Percentiles rank a stretch among this genome's conserved stretches.
These are phyloP conservation scores for Aspergillus ibericus DNA, from an alignment of 2,329 filamentous ascomycete species.

Conservation along the genomic window DNA sequence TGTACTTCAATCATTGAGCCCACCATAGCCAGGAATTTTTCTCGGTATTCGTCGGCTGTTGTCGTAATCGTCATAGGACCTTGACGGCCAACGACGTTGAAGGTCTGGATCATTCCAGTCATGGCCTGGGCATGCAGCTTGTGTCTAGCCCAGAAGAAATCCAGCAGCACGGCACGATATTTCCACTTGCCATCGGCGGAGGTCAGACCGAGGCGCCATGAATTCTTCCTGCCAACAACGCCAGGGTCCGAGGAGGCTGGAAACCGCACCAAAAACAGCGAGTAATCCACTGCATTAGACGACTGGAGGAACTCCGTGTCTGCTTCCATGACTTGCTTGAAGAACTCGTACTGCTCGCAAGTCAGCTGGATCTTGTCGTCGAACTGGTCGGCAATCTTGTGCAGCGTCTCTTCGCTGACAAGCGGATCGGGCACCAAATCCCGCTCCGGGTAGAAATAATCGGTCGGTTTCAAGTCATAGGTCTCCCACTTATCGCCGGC, in stretches of 20 bases:
- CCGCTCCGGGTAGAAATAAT: constrained; percentile 74
- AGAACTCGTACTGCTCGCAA: constrained; percentile 54
- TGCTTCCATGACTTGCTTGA: constrained; percentile 56
- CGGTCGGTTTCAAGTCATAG: constrained; percentile 71
- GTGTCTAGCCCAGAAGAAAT: constrained; percentile 79
- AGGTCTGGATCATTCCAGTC: constrained; percentile 64
- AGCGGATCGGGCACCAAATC: constrained; percentile 67
- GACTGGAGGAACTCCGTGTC: constrained; percentile 65
- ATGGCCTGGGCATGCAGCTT: constrained; percentile 65
- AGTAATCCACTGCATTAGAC: constrained; percentile 72
- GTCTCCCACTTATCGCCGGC: constrained; percentile 61
- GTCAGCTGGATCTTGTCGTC: constrained; percentile 63
- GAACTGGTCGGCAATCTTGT: constrained; percentile 66
- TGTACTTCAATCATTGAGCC: constrained; percentile 45
- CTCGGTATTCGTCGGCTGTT: constrained; percentile 65
- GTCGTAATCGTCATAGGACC: constrained; percentile 77
- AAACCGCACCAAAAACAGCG: constrained; percentile 67
- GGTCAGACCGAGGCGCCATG: constrained; percentile 63
- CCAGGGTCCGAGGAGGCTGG: constrained; percentile 41
- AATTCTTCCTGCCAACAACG: constrained; percentile 33
- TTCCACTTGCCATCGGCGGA: constrained; percentile 65
- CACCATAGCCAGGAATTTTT: constrained; percentile 57
- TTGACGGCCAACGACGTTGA: constrained; percentile 62
- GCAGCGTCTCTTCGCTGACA: constrained; percentile 64
- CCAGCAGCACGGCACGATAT: constrained; percentile 67